Evolutionary conservation across 116 monocot genomes (phyloP).

Genomic region (Phalaenopsis hybrid): DNA sequence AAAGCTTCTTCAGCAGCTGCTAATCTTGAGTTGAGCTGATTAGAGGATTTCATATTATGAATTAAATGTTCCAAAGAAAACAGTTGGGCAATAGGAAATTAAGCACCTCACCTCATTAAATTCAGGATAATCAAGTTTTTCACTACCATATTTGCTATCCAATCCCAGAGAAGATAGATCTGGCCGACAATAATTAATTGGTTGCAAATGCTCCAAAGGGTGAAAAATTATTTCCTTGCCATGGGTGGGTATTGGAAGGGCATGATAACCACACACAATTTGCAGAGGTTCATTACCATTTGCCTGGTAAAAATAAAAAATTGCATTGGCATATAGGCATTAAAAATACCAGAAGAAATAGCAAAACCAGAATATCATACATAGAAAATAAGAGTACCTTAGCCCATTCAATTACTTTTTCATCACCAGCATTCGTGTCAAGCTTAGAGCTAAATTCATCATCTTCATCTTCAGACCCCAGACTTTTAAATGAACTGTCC

Average conservation of each 20-base stretch:
- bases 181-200: conserved; percentile 67
- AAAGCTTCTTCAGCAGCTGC: conserved; percentile 92
- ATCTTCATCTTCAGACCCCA: conserved; percentile 70
- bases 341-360: neutral
- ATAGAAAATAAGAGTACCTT: conserved; percentile 39
- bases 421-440: conserved; percentile 47
- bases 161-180: conserved; percentile 39
- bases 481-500: conserved; percentile 90
- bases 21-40: conserved; percentile 65
- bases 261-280: conserved; percentile 84
- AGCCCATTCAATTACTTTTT: conserved; percentile 92
- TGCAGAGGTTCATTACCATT: conserved; percentile 80
- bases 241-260: conserved; percentile 57
- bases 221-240: conserved; percentile 86
- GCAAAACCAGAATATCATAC: neutral
- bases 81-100: neutral
- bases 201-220: conserved; percentile 82
- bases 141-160: conserved; percentile 18
- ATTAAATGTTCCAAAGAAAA: neutral
- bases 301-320: conserved; percentile 33
- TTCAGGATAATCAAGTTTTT: conserved; percentile 29
- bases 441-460: conserved; percentile 36
- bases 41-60: conserved; percentile 10
- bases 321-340: neutral
- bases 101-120: conserved; percentile 51